These are phyloP conservation scores for Neonectria ditissima DNA, from an alignment of 2,329 filamentous ascomycete species.

Conservation along the genomic window DNA sequence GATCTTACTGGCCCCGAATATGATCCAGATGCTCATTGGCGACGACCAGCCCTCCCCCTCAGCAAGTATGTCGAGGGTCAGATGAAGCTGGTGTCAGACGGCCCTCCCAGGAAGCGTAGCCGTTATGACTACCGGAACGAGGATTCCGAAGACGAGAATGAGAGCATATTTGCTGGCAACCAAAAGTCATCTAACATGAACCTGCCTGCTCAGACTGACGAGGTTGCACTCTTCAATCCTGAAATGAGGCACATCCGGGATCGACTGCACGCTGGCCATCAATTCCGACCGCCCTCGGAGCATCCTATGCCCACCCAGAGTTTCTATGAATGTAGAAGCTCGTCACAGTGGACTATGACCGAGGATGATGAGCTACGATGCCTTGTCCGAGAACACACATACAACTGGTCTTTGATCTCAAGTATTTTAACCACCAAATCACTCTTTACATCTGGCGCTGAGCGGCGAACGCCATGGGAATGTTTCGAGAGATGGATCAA, in stretches of 20 bases:
- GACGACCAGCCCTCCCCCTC: constrained; percentile 80
- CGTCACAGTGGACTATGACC: constrained; percentile 90
- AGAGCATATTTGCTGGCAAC: constrained; percentile 68
- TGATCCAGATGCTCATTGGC: constrained; percentile 79
- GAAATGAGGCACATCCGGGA: constrained; percentile 92
- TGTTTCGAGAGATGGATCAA: constrained; percentile 98
- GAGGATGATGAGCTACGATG: constrained; percentile 92
- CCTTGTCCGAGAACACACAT: constrained; percentile 91
- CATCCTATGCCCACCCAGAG: constrained; percentile 88
- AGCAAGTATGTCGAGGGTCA: constrained; percentile 89
- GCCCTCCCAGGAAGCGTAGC: constrained; percentile 79
- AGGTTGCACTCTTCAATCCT: constrained; percentile 88
- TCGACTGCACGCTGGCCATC: constrained; percentile 88
- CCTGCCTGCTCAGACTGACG: constrained; percentile 75
- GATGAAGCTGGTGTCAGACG: constrained; percentile 75
- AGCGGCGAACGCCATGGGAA: constrained; percentile 95
- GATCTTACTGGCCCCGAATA: constrained; percentile 68
- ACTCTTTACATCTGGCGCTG: constrained; percentile 83
- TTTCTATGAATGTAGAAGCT: constrained; percentile 88
- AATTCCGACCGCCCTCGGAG: constrained; percentile 93
- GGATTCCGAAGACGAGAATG: constrained; percentile 71
- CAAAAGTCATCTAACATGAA: constrained; percentile 59
- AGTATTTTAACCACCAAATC: constrained; percentile 81
- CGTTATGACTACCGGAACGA: constrained; percentile 86
- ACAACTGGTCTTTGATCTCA: constrained; percentile 97